These are phyloP conservation scores for Keithomyces neogunnii DNA, from an alignment of 2,329 filamentous ascomycete genomes.

Conservation along the genomic window DNA sequence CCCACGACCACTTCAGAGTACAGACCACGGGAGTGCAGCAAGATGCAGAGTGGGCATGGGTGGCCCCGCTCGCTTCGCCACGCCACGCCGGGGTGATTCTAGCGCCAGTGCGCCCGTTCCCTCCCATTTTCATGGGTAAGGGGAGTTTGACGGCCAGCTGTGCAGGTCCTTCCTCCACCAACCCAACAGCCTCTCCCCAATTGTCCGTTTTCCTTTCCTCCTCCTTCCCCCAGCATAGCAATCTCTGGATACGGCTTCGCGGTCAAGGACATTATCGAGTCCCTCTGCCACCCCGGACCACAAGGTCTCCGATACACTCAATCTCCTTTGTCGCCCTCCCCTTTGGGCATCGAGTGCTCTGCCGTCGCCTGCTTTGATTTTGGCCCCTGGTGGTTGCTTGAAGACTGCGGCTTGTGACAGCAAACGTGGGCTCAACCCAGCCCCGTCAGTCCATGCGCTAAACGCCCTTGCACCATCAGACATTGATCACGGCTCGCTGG, in stretches of 20 bases:
- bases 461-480: not conserved
- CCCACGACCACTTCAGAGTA: not conserved
- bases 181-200: constrained; percentile 28
- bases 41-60: constrained; percentile 12
- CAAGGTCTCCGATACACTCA: not conserved
- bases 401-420: not conserved
- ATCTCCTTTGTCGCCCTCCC: not conserved
- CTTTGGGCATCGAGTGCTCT: constrained; percentile 1
- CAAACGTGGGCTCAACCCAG: constrained; percentile 4
- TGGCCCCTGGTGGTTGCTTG: not conserved
- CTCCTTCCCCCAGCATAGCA: constrained; percentile 24
- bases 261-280: constrained; percentile 12
- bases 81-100: constrained; percentile 19
- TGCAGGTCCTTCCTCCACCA: constrained; percentile 32
- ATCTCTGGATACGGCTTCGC: constrained; percentile 22
- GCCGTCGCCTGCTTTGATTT: constrained; percentile 1
- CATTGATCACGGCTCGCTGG: constrained; percentile 1
- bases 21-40: not conserved
- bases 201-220: constrained; percentile 26
- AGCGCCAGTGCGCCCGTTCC: constrained; percentile 24
- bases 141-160: constrained; percentile 30
- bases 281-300: constrained; percentile 4
- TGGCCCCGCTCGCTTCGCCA: constrained; percentile 16
- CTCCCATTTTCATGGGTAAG: constrained; percentile 33
- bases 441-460: constrained; percentile 4